Conservation (phyloP, 202 grass and related monocot genomes). For the Musa balbisiana region DNA sequence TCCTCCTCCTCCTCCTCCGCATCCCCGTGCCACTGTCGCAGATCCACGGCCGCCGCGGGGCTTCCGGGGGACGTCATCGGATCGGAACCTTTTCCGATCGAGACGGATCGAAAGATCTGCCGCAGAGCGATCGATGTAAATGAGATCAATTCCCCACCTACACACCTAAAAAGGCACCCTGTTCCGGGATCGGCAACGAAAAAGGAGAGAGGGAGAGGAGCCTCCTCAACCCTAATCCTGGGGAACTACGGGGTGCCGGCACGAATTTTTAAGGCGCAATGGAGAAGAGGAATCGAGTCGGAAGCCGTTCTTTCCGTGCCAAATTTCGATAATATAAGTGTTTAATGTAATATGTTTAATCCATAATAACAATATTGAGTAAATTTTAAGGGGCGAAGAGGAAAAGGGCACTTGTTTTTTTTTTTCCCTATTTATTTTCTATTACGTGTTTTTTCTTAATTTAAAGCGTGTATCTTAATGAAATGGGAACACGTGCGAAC, state of each 20-base stretch:
- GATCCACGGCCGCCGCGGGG: constrained; percentile 10
- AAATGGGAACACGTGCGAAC: too few relatives aligned
- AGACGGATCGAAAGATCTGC: not conserved
- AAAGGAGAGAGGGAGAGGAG: not conserved
- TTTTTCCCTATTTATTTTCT: too few relatives aligned
- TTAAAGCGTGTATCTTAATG: too few relatives aligned
- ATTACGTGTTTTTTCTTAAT: too few relatives aligned
- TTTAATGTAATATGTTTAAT: too few relatives aligned
- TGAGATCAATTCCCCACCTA: not conserved
- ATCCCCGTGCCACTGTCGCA: not conserved
- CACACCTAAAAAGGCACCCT: not conserved
- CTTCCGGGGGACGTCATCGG: constrained; percentile 23
- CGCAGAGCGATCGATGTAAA: not conserved
- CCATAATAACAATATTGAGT: too few relatives aligned
- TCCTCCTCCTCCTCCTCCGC: not conserved
- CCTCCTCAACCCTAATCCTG: not conserved
- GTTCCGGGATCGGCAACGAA: not conserved
- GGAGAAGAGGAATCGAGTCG: not conserved
- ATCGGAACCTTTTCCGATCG: too few relatives aligned
- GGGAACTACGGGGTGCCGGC: not conserved
- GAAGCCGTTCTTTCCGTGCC: too few relatives aligned
- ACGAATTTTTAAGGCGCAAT: not conserved
- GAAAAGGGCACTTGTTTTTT: too few relatives aligned
- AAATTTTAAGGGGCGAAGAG: too few relatives aligned
- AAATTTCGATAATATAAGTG: too few relatives aligned